Evolutionary conservation across 495 filamentous ascomycete species (phyloP).

Genomic region (Podospora pseudoanserina): DNA sequence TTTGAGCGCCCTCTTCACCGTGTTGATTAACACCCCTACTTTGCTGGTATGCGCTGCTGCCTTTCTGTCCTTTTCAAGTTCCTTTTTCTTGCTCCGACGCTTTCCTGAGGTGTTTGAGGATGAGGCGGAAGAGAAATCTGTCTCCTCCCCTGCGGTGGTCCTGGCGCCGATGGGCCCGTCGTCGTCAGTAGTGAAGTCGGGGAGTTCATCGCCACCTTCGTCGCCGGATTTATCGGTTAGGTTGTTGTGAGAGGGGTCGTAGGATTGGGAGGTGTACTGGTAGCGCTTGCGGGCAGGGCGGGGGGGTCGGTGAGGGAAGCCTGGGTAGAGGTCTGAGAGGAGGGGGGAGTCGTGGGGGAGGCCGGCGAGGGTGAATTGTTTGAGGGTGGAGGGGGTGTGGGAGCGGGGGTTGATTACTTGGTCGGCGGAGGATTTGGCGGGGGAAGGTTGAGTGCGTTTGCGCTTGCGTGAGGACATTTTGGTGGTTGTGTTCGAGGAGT

Average conservation of each 20-base stretch:
- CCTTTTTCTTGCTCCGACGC: neutral
- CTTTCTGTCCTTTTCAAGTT: slow-evolving; percentile 9
- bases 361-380: slow-evolving; percentile 41
- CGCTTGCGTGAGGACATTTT: slow-evolving; percentile 19
- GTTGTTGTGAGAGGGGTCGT: neutral
- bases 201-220: slow-evolving; percentile 10
- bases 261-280: neutral
- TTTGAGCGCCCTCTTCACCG: slow-evolving; percentile 36
- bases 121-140: neutral
- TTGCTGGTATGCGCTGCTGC: slow-evolving; percentile 21
- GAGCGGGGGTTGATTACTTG: slow-evolving; percentile 46
- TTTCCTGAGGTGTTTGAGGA: neutral
- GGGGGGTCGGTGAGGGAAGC: slow-evolving; percentile 43
- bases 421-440: slow-evolving; percentile 8
- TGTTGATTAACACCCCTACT: slow-evolving; percentile 31
- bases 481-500: neutral
- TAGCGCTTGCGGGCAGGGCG: neutral
- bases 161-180: neutral
- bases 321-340: slow-evolving; percentile 34
- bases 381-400: slow-evolving; percentile 39
- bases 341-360: slow-evolving; percentile 31
- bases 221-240: slow-evolving; percentile 6
- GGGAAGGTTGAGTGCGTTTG: slow-evolving; percentile 24
- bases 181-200: slow-evolving; percentile 2
- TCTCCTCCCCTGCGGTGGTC: neutral